Conservation (phyloP, 768 basidiomycete species). For the Tulasnella calospora region DNA sequence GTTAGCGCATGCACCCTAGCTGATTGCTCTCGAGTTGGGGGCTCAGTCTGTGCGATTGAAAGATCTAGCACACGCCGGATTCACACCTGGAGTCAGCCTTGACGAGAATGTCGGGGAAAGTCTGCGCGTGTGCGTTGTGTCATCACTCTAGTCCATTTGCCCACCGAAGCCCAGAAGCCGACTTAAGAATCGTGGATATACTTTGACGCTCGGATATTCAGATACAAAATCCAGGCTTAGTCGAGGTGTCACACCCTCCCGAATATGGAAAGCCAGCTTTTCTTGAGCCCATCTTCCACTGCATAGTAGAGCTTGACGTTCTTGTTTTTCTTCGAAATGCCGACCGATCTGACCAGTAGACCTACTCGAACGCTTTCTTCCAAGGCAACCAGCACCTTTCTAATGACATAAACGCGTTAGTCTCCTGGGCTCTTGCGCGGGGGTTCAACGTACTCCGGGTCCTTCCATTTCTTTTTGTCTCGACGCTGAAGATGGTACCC, state of each 20-base stretch:
- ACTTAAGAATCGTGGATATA: too few species aligned
- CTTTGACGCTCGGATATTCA: too few species aligned
- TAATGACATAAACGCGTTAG: not conserved
- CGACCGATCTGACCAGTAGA: not conserved
- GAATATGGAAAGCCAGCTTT: not conserved
- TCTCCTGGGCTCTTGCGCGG: not conserved
- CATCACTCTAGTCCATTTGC: too few species aligned
- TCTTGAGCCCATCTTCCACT: not conserved
- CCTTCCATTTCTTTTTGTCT: not conserved
- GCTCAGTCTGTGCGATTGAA: too few species aligned
- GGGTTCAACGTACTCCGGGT: not conserved
- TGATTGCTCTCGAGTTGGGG: too few species aligned
- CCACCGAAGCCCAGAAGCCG: too few species aligned
- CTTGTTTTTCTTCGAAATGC: not conserved
- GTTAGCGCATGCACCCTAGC: too few species aligned
- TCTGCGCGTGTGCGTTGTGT: too few species aligned
- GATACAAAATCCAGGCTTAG: too few species aligned
- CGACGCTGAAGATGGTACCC: not conserved
- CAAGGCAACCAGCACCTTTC: not conserved
- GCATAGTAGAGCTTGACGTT: not conserved
- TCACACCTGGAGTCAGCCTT: too few species aligned
- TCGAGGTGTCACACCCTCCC: not conserved
- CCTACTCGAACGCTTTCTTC: not conserved
- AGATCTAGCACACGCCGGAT: too few species aligned
- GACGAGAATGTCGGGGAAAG: too few species aligned